These are phyloP conservation scores for Lycium barbarum DNA, from an alignment of 257 asterid species.

Conservation along the genomic window DNA sequence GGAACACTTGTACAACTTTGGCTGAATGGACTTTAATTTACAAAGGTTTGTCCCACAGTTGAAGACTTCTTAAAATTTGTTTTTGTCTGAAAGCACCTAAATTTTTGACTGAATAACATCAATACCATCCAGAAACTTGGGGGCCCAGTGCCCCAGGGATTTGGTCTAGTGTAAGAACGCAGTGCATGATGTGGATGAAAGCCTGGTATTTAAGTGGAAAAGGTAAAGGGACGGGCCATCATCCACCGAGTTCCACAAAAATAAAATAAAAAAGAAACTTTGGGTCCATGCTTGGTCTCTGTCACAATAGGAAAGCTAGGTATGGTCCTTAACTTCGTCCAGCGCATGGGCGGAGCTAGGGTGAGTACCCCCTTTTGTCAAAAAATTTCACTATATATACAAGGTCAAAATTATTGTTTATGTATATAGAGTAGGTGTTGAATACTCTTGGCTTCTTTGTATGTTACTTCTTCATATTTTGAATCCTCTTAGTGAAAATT, in stretches of 20 bases:
- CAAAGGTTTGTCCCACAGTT: neutral
- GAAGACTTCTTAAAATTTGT: neutral
- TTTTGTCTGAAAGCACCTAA: constrained; percentile 14
- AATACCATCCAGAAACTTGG: neutral
- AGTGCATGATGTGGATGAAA: neutral
- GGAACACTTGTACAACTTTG: constrained; percentile 29
- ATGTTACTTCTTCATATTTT: too few species aligned
- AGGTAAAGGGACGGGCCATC: neutral
- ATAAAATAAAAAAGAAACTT: neutral
- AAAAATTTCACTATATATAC: too few species aligned
- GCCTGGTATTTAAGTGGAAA: neutral
- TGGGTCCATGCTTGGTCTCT: neutral
- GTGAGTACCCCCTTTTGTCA: too few species aligned
- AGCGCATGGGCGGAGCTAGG: neutral
- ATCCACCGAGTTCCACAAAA: neutral
- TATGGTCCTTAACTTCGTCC: neutral
- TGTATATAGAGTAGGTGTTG: too few species aligned
- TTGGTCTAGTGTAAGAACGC: neutral
- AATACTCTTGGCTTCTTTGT: too few species aligned
- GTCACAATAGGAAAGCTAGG: neutral
- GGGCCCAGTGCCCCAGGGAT: constrained; percentile 1
- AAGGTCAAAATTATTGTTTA: too few species aligned
- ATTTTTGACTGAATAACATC: constrained; percentile 8
- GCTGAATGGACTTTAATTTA: neutral
- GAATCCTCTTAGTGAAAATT: too few species aligned